These are phyloP conservation scores for Tulasnella sp. DNA, from an alignment of 768 basidiomycete genomes.

Conservation along the genomic window DNA sequence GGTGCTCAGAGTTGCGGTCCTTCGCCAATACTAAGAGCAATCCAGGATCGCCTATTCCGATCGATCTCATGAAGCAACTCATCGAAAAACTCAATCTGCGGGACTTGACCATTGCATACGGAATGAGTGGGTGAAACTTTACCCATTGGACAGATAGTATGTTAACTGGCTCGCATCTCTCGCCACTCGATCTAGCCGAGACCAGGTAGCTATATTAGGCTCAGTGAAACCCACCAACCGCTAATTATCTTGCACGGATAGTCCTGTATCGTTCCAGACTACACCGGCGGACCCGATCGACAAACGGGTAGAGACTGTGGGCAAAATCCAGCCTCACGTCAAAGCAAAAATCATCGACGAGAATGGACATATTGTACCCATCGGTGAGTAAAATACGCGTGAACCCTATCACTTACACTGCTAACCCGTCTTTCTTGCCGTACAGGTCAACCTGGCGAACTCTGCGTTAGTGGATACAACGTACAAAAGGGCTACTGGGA, in stretches of 20 bases:
- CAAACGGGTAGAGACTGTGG: constrained; percentile 83
- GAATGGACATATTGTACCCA: constrained; percentile 65
- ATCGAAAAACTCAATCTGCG: constrained; percentile 67
- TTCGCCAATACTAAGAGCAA: background rate
- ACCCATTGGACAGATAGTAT: background rate
- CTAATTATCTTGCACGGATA: constrained; percentile 40
- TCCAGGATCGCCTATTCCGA: constrained; percentile 67
- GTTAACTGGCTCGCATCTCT: background rate
- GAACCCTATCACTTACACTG: background rate
- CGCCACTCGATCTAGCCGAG: constrained; percentile 56
- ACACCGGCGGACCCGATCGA: constrained; percentile 66
- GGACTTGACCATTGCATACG: constrained; percentile 78
- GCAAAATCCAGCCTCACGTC: constrained; percentile 74
- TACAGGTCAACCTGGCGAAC: constrained; percentile 60
- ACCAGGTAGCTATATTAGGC: constrained; percentile 53
- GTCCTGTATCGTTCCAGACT: constrained; percentile 85
- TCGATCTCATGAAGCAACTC: constrained; percentile 74
- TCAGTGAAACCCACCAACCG: background rate
- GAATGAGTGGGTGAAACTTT: constrained; percentile 71
- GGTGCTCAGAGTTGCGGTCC: background rate
- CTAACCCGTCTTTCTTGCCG: background rate
- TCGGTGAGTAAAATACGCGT: constrained; percentile 48
- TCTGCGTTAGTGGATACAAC: constrained; percentile 73
- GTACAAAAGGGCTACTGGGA: constrained; percentile 84
- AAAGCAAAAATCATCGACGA: constrained; percentile 69